Evolutionary conservation across 2,329 filamentous ascomycete genomes (phyloP).

Genomic region (Escovopsis sp.): DNA sequence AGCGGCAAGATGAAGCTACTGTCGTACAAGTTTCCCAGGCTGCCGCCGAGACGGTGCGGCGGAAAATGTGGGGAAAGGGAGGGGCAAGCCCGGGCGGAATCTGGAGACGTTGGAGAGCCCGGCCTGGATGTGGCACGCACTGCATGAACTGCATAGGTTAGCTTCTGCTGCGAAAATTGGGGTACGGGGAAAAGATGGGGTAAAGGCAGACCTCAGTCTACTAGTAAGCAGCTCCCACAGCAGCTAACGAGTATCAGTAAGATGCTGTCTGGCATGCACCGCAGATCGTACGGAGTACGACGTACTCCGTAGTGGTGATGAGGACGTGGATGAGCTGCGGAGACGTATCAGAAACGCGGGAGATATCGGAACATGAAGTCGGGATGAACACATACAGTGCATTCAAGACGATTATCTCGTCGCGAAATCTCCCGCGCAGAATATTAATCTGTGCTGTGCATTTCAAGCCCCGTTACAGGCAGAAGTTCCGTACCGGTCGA

Average conservation of each 20-base stretch:
- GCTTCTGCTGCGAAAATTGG: not conserved
- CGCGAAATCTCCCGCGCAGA: no score
- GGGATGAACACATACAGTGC: no score
- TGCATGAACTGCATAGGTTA: not conserved
- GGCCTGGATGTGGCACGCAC: no score
- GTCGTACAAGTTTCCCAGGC: not conserved
- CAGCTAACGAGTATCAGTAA: not conserved
- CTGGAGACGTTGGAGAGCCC: not conserved
- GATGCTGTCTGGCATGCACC: not conserved
- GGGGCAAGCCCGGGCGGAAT: not conserved
- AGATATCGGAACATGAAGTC: conserved; percentile 7
- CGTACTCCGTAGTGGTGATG: not conserved
- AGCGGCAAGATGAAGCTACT: no score
- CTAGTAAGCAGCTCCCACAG: no score
- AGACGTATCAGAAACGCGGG: conserved; percentile 3
- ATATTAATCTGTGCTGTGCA: no score
- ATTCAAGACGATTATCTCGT: no score
- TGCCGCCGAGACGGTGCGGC: not conserved
- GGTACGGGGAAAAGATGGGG: not conserved
- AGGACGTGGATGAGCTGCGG: no score
- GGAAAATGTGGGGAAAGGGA: not conserved
- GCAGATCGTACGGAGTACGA: not conserved
- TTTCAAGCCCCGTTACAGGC: no score
- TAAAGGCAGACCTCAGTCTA: not conserved
- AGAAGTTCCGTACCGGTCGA: not conserved